Base-by-base conservation (phyloP, 148 eudicot species). In the Rheum nobile region DNA sequence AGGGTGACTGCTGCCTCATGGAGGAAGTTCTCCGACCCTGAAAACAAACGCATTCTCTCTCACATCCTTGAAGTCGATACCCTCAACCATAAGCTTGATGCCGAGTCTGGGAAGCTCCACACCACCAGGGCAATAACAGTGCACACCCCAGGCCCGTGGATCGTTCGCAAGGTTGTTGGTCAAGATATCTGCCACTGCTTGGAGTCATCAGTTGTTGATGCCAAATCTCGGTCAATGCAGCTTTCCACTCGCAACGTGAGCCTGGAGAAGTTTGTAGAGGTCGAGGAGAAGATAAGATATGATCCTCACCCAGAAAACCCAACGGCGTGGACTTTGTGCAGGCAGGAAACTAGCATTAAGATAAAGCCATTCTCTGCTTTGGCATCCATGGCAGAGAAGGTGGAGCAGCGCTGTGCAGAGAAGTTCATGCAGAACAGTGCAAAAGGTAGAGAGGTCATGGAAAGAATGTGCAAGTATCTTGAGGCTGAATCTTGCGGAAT, bases 401-500 rank as follows among this genome's bases (percentile, higher is more conserved):
- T 94, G 63, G 98, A 94, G 77, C 97, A 91, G 77, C 76, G 76
- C 71, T 91, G 97, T 78, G 98, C 85, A 24, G 98, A 94, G 19
- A 94, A 73, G 88, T 94, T 94, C 79, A 84, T 87, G 81, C 93
- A 91, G 35, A 94, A 94, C 74, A 94, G 97, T 76, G 96, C 76
- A 34, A 94, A 94, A 77, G 98, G 98, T 38, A 91, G 98, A 74
- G 97, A 94, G 79, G 98, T 91, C 69, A 94, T 94, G 98, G 98
- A 94, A 84, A 88, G 97, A 83, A 94, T 94, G 77, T 94, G 98
- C 73, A 91, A 91, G 87, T 91, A 94, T 81, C 90, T 94, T 39
- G 98, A 94, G 90, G 95, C 97, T 77, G 98, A 91, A 80, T 91
- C 98, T 28, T 26, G 84, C 13, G 96, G 97, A 39, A 86, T 91